Conservation (phyloP, 805 yeast species). For the Kazachstania taianensis region DNA sequence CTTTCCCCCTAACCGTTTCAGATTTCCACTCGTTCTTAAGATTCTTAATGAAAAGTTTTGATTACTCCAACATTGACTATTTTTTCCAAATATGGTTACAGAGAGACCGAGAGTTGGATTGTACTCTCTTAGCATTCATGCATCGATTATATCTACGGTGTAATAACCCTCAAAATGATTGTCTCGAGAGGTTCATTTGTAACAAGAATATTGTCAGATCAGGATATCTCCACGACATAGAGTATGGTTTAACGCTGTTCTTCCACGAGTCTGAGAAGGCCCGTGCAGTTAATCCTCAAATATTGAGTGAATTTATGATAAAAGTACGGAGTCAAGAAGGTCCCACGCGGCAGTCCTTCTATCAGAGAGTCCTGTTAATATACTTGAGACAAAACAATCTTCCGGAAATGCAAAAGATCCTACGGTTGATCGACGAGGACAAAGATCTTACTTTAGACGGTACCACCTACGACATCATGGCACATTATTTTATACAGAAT, state of each 20-base stretch:
- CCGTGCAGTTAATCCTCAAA: too few relatives aligned
- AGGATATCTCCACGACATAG: conserved; percentile 11
- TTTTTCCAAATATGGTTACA: conserved; percentile 18
- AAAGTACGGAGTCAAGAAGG: too few relatives aligned
- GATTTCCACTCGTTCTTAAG: conserved; percentile 15
- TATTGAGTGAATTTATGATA: too few relatives aligned
- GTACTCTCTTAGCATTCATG: conserved; percentile 8
- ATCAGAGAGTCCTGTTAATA: conserved; percentile 10
- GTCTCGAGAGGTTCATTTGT: conserved; percentile 9
- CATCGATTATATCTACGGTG: conserved; percentile 15
- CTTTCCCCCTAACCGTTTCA: conserved; percentile 15
- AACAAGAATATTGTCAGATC: conserved; percentile 10
- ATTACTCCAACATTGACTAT: conserved; percentile 13
- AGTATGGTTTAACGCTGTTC: conserved; percentile 13
- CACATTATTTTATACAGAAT: conserved; percentile 16
- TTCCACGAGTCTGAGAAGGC: too few relatives aligned
- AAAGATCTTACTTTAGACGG: conserved; percentile 8
- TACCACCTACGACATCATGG: conserved; percentile 11
- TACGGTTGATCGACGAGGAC: conserved; percentile 9
- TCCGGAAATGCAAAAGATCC: conserved; percentile 1
- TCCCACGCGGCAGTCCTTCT: conserved; percentile 11
- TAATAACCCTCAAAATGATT: conserved; percentile 6
- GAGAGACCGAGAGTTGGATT: neutral
- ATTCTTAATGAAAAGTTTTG: conserved; percentile 12
- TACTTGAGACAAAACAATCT: conserved; percentile 12